A percentile compares a stretch with the other conserved stretches of the same genome.
Evolutionary conservation across 75 land plant genomes (phyloP).

Genomic region (Pseudotsuga menziesii): DNA sequence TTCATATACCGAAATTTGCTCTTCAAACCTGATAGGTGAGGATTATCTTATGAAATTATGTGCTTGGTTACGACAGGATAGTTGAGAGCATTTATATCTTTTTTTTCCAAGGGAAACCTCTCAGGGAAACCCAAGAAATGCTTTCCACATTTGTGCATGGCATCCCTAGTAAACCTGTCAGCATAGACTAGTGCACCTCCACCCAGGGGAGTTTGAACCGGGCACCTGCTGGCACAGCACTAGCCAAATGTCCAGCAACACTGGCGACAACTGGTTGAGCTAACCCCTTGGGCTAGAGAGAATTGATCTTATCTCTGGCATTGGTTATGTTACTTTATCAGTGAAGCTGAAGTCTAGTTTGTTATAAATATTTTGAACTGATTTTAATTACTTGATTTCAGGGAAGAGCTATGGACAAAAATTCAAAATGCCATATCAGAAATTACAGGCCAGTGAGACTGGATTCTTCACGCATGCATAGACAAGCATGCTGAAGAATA

Average conservation of each 20-base stretch:
- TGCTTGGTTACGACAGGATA: background rate
- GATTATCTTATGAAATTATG: slow-evolving; percentile 1
- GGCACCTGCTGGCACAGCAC: background rate
- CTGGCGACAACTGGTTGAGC: background rate
- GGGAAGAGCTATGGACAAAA: slow-evolving; percentile 72
- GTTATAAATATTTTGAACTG: background rate
- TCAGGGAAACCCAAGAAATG: background rate
- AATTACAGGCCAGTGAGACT: slow-evolving; percentile 47
- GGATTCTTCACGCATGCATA: background rate
- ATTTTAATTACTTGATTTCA: slow-evolving; percentile 18
- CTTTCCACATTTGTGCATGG: background rate
- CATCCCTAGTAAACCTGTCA: background rate
- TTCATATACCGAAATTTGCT: slow-evolving; percentile 90
- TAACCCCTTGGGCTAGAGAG: background rate
- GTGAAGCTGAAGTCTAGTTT: background rate
- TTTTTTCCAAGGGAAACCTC: background rate
- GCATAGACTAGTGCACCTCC: background rate
- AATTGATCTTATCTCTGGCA: background rate
- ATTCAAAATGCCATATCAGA: slow-evolving; percentile 55
- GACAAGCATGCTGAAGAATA: background rate
- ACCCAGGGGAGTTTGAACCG: background rate
- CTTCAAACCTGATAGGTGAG: slow-evolving; percentile 95
- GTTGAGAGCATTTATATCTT: background rate
- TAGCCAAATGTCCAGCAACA: background rate
- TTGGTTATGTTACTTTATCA: background rate